Evolutionary conservation across 208 protist species (phyloP).

Genomic region (Crithidia expoeki): DNA sequence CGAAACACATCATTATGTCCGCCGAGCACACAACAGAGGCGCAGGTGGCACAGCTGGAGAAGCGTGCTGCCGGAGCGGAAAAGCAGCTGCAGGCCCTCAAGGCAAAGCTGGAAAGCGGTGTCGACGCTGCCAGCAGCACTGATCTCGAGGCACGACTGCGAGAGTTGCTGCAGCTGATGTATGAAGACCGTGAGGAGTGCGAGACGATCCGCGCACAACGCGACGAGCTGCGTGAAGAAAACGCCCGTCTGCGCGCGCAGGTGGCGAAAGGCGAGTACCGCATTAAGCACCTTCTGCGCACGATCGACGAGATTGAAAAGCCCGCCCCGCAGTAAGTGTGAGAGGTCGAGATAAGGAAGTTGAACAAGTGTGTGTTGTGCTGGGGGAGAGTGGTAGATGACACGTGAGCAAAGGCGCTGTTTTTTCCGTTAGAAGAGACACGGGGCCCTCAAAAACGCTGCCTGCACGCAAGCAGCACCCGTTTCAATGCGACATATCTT

Average conservation of each 20-base stretch:
- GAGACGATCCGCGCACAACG: constrained; percentile 78
- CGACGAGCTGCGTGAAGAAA: constrained; percentile 80
- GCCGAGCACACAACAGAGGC: constrained; percentile 13
- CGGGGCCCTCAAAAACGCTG: too few species aligned
- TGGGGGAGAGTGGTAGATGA: too few species aligned
- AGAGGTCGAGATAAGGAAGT: not conserved
- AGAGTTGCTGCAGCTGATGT: constrained; percentile 62
- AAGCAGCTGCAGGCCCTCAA: constrained; percentile 51
- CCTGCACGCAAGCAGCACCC: not conserved
- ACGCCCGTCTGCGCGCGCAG: constrained; percentile 65
- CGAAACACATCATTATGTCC: constrained; percentile 1
- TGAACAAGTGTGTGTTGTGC: not conserved
- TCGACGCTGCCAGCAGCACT: constrained; percentile 9
- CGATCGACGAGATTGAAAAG: constrained; percentile 72
- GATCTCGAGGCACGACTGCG: constrained; percentile 48
- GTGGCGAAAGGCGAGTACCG: constrained; percentile 82
- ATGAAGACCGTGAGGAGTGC: constrained; percentile 77
- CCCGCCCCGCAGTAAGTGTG: not conserved
- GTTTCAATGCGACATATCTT: not conserved
- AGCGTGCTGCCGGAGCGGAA: constrained; percentile 53
- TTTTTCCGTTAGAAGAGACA: too few species aligned
- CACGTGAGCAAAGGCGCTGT: too few species aligned
- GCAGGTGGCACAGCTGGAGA: constrained; percentile 55
- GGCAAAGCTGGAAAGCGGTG: constrained; percentile 25
- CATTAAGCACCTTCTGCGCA: constrained; percentile 85